Conservation (phyloP, 2,329 filamentous ascomycete genomes). For the Pseudonectria foliicola region DNA sequence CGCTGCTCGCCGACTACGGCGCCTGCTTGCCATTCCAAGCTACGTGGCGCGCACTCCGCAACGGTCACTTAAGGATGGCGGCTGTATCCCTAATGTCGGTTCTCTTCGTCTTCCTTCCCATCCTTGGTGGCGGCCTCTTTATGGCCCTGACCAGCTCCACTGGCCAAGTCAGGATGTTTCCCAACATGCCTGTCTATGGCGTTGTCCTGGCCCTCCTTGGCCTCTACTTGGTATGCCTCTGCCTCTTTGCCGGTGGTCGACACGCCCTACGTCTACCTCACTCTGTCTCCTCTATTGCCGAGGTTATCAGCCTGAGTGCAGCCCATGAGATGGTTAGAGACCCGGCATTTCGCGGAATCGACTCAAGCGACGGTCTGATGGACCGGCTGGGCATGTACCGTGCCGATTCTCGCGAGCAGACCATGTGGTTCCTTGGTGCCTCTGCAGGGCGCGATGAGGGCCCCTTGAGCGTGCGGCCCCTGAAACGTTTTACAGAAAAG, state of each 20-base stretch:
- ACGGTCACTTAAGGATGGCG: constrained; percentile 60
- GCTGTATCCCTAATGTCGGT: constrained; percentile 52
- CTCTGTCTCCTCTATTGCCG: constrained; percentile 62
- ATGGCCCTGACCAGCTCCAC: constrained; percentile 58
- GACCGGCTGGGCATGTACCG: constrained; percentile 55
- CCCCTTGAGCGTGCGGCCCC: constrained; percentile 36
- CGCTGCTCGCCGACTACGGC: constrained; percentile 64
- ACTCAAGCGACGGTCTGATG: constrained; percentile 61
- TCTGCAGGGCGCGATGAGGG: constrained; percentile 33
- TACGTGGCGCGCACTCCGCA: constrained; percentile 49
- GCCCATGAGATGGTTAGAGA: constrained; percentile 66
- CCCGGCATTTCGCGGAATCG: constrained; percentile 61
- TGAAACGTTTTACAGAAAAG: constrained; percentile 40
- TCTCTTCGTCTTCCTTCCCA: constrained; percentile 55
- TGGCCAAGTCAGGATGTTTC: constrained; percentile 56
- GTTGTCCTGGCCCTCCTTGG: constrained; percentile 64
- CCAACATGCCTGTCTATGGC: constrained; percentile 67
- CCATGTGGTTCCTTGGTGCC: constrained; percentile 44
- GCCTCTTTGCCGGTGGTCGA: constrained; percentile 54
- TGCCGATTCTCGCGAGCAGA: constrained; percentile 38
- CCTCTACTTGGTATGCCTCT: constrained; percentile 60
- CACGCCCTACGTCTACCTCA: constrained; percentile 63
- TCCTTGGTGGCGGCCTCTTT: constrained; percentile 64
- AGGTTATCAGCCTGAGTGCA: constrained; percentile 70
- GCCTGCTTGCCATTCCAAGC: constrained; percentile 56